Evolutionary conservation across 768 basidiomycete genomes (phyloP).

Genomic region (Hypholoma fasciculare): DNA sequence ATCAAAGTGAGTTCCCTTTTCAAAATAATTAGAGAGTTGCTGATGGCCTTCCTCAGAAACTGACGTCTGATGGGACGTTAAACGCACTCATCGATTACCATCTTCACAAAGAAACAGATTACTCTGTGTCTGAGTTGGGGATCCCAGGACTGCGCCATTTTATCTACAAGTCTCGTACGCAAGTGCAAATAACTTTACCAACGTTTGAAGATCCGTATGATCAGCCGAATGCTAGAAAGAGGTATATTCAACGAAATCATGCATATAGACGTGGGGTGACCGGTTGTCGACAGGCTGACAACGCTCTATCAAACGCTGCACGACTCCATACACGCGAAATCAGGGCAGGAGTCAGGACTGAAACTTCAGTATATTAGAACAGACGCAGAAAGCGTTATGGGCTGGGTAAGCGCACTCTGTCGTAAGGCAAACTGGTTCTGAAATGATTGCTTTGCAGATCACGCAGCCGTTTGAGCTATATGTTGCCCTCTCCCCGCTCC

Average conservation of each 20-base stretch:
- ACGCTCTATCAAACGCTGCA: conserved; percentile 88
- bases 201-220: conserved; percentile 87
- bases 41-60: conserved; percentile 45
- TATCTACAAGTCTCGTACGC: conserved; percentile 86
- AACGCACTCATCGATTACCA: conserved; percentile 51
- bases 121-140: conserved; percentile 72
- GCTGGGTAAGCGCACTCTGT: conserved; percentile 71
- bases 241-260: conserved; percentile 38
- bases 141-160: conserved; percentile 94
- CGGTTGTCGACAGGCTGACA: conserved; percentile 51
- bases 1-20: conserved; percentile 44
- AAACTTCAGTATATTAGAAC: conserved; percentile 89
- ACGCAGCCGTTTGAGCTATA: conserved; percentile 95
- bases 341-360: conserved; percentile 75
- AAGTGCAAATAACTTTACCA: conserved; percentile 89
- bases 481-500: conserved; percentile 71
- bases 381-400: conserved; percentile 84
- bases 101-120: conserved; percentile 52
- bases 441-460: conserved; percentile 49
- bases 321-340: conserved; percentile 89
- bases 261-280: not conserved
- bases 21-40: not conserved
- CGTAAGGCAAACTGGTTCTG: not conserved
- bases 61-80: conserved; percentile 59
- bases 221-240: conserved; percentile 52